phyloP scores from a whole-genome alignment of 805 yeast species.

The Lachancea fermentati region DNA sequence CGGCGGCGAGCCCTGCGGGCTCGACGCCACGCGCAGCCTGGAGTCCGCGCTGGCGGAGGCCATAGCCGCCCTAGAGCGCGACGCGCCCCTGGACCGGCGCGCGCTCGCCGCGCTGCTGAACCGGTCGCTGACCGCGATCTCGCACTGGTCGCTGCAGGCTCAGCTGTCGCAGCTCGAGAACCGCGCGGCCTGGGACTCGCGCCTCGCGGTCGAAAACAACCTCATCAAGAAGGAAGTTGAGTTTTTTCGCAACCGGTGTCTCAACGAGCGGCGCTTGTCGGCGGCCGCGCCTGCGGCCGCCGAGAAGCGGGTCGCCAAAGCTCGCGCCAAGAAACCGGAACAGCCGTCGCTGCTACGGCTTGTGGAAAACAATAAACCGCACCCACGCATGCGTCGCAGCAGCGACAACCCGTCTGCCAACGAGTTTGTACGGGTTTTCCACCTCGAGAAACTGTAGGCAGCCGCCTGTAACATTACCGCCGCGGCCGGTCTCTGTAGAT shows the following conservation, averaged over 20 bases:
- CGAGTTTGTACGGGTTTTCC: conserved; percentile 29
- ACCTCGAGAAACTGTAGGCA: conserved; percentile 16
- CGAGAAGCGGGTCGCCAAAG: conserved; percentile 1
- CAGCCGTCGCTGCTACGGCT: conserved; percentile 11
- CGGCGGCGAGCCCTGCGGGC: conserved; percentile 9
- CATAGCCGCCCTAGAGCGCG: conserved; percentile 15
- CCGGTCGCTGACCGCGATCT: conserved; percentile 24
- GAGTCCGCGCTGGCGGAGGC: conserved; percentile 17
- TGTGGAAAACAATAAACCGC: conserved; percentile 29
- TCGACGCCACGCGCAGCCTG: conserved; percentile 21
- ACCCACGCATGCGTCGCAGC: conserved; percentile 28
- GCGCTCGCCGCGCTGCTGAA: conserved; percentile 23
- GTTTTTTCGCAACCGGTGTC: conserved; percentile 16
- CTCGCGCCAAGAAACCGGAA: conserved; percentile 3
- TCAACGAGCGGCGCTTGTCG: conserved; percentile 2
- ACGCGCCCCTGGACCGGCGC: conserved; percentile 12
- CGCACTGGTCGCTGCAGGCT: conserved; percentile 32
- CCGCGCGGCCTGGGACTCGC: conserved; percentile 16
- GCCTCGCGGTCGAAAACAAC: conserved; percentile 23
- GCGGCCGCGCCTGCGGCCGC: conserved; percentile 2
- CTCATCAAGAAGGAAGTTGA: conserved; percentile 24
- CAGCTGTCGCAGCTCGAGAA: conserved; percentile 23
- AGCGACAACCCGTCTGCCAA: conserved; percentile 27
- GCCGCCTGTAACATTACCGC: not conserved
- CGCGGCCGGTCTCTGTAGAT: no score